Evolutionary conservation across 2,329 filamentous ascomycete species (phyloP), one percentile per base, ranked within the genome.

Genomic region (Aspergillus thermomutatus): DNA sequence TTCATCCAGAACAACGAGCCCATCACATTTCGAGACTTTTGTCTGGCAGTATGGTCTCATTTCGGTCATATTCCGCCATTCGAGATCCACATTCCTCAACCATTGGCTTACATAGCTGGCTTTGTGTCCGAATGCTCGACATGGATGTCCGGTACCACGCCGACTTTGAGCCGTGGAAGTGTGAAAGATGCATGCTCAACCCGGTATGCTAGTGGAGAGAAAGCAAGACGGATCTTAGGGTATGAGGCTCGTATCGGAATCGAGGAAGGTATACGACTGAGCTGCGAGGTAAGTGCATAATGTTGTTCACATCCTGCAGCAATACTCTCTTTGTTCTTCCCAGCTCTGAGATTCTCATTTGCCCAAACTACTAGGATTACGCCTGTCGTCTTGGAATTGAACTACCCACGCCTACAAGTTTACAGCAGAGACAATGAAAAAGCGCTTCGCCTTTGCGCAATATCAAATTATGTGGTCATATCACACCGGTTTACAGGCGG

Each of bases 141-240:
- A 34, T 82, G 80, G 75, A 54, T 78, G 5, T 77, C 72, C 7
- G 79, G 81, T 0, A 68, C 64, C 3, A 69, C 78, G 27, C 72
- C 75, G 4, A 80, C 76, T 14, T 67, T 86, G 51, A 80, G 79
- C 67, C 72, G 80, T 40, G 83, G 83, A 2, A 79, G 80, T 60
- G 79, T 86, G 3, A 76, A 74, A 61, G 84, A 86, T 72, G 83
- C 78, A 37, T 79, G 79, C 56, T 74, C 79, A 41, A 73, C 77
- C 49, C 72, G 81, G 52, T 86, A 85, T 73, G 79, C 80, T 21
- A 80, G 75, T 80, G 81, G 81, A 28, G 68, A 72, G 11, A 84
- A 83, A 64, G 83, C 82, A 43, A 77, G 69, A 59, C 64, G 65
- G 50, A 69, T 86, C 1, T 63, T 86, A 59, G 81, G 82, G 19